Evolutionary conservation across 768 basidiomycete species (phyloP).

Genomic region (Clavaria fumosa): DNA sequence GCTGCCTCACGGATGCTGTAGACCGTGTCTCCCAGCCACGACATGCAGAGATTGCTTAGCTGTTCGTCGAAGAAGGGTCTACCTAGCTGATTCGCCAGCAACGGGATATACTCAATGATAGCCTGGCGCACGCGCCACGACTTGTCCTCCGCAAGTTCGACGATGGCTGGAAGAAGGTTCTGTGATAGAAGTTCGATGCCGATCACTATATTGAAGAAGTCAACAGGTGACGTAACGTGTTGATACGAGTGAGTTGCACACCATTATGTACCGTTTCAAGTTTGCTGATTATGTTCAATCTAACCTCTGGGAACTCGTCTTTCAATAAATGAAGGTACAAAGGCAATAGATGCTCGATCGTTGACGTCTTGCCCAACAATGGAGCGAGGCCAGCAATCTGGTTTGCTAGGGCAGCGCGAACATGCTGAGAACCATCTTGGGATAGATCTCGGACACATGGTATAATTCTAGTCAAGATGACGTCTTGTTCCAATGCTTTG

Average conservation of each 20-base stretch:
- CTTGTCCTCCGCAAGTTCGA: constrained; percentile 97
- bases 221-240: constrained; percentile 10
- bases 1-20: constrained; percentile 99
- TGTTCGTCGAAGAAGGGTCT: constrained; percentile 97
- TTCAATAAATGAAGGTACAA: constrained; percentile 93
- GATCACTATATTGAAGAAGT: constrained; percentile 53
- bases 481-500: constrained; percentile 83
- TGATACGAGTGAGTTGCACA: constrained; percentile 18
- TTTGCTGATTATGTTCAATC: constrained; percentile 96
- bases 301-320: constrained; percentile 97
- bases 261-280: constrained; percentile 90
- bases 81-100: constrained; percentile 94
- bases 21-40: constrained; percentile 96
- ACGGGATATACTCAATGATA: constrained; percentile 99
- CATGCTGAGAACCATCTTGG: constrained; percentile 90
- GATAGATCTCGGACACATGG: constrained; percentile 92
- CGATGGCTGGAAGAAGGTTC: constrained; percentile 91
- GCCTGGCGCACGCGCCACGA: constrained; percentile 99
- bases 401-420: constrained; percentile 88
- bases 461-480: constrained; percentile 82
- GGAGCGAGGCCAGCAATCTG: constrained; percentile 96
- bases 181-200: constrained; percentile 91
- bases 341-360: constrained; percentile 91
- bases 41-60: constrained; percentile 94
- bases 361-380: constrained; percentile 81